Evolutionary conservation across 768 basidiomycete species (phyloP).

Genomic region (Lactifluus subvellereus): DNA sequence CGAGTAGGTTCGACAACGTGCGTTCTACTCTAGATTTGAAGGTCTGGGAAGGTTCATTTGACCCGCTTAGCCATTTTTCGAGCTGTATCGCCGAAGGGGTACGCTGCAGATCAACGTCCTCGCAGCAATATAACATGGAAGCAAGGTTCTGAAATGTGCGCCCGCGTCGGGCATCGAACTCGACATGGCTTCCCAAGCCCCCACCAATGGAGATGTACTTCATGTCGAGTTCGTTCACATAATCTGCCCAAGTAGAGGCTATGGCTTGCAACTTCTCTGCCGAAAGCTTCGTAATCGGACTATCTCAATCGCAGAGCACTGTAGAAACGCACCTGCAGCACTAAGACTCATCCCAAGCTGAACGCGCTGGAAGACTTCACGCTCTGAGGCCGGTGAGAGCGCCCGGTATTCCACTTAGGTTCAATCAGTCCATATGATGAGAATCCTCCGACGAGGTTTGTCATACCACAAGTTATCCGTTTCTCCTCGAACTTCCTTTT

Average conservation of each 20-base stretch:
- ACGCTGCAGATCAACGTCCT: constrained; percentile 43
- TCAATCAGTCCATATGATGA: not conserved
- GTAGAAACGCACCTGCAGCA: constrained; percentile 49
- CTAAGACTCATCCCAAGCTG: constrained; percentile 74
- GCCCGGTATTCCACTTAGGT: constrained; percentile 54
- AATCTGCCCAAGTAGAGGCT: constrained; percentile 60
- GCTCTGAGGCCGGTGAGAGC: constrained; percentile 51
- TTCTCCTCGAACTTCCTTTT: constrained; percentile 50
- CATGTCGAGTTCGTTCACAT: constrained; percentile 55
- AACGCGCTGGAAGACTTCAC: constrained; percentile 79
- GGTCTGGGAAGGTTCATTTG: constrained; percentile 35
- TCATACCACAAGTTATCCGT: constrained; percentile 58
- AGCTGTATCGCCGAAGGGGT: constrained; percentile 46
- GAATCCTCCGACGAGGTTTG: not conserved
- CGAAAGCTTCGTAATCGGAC: not conserved
- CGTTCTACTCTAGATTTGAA: constrained; percentile 53
- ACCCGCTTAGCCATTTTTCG: constrained; percentile 39
- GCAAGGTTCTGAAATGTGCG: constrained; percentile 73
- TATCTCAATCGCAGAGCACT: not conserved
- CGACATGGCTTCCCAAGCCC: constrained; percentile 51
- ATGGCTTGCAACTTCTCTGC: constrained; percentile 79
- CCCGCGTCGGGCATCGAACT: constrained; percentile 65
- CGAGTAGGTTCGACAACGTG: constrained; percentile 49
- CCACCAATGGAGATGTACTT: constrained; percentile 52
- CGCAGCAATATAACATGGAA: constrained; percentile 62